These are phyloP conservation scores for Cercospora sp. DNA, from an alignment of 2,329 filamentous ascomycete species.

Conservation along the genomic window DNA sequence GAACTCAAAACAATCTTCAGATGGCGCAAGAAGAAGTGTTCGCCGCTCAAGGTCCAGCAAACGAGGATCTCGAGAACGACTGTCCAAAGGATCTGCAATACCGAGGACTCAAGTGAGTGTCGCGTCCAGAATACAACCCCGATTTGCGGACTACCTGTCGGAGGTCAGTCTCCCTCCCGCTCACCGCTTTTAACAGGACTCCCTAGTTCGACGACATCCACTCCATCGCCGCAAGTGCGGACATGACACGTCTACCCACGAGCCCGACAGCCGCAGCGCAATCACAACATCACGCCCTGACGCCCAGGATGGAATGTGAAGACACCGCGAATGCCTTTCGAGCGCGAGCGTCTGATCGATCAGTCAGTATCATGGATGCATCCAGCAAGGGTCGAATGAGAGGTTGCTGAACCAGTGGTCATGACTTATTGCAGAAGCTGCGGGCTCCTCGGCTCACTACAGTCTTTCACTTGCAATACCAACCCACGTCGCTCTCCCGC, in stretches of 20 bases:
- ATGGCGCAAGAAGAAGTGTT: too few relatives aligned
- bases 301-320: background rate
- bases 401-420: background rate
- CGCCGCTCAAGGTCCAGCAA: too few relatives aligned
- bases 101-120: too few relatives aligned
- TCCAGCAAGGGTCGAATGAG: too few relatives aligned
- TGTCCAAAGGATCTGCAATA: background rate
- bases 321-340: background rate
- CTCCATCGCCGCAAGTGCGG: background rate
- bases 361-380: too few relatives aligned
- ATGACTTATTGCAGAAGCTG: background rate
- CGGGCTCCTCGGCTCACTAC: background rate
- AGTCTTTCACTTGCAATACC: background rate
- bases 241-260: background rate
- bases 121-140: background rate
- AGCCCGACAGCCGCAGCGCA: background rate
- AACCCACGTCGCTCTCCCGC: background rate
- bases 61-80: too few relatives aligned
- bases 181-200: background rate
- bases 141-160: background rate
- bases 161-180: background rate
- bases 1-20: too few relatives aligned
- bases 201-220: background rate
- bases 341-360: background rate
- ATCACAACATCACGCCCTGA: too few relatives aligned